Percentiles rank a stretch among this genome's conserved stretches.
These are phyloP conservation scores for Acanthochlamys bracteata DNA, from an alignment of 106 monocot genomes.

Conservation along the genomic window DNA sequence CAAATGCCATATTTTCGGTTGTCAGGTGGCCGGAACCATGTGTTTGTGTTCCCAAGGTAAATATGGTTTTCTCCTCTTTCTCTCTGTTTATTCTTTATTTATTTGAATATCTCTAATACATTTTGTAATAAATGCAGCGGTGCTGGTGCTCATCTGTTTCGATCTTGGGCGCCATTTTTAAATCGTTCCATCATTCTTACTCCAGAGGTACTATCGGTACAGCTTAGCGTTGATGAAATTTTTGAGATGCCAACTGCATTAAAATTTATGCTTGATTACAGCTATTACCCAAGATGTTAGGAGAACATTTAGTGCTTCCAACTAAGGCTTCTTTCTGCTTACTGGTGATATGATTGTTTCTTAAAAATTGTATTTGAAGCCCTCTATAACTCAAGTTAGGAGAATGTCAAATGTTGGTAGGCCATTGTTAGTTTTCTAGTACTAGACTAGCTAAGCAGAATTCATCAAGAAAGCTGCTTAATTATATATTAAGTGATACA, in stretches of 20 bases:
- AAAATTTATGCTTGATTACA: too few species aligned
- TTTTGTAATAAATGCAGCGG: slow-evolving; percentile 51
- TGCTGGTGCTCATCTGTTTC: slow-evolving; percentile 92
- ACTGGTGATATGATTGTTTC: too few species aligned
- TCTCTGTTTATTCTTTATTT: slow-evolving; percentile 1
- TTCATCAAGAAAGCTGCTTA: too few species aligned
- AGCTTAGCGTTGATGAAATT: neutral
- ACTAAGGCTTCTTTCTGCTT: too few species aligned
- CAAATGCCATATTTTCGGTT: slow-evolving; percentile 97
- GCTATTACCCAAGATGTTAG: too few species aligned
- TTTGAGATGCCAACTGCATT: neutral
- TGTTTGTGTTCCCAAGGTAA: slow-evolving; percentile 97
- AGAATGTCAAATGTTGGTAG: too few species aligned
- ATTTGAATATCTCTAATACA: neutral
- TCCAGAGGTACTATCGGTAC: slow-evolving; percentile 64
- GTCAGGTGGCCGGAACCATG: slow-evolving; percentile 92
- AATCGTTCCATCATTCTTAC: slow-evolving; percentile 96
- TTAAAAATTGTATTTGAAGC: too few species aligned
- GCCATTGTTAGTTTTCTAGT: too few species aligned
- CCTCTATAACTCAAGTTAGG: too few species aligned
- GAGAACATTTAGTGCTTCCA: too few species aligned
- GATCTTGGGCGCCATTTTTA: slow-evolving; percentile 82
- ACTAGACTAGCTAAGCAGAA: too few species aligned
- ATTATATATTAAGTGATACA: too few species aligned
- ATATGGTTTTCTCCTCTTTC: slow-evolving; percentile 3